A percentile compares a stretch with the other conserved stretches of the same genome.
These are phyloP conservation scores for Buxus sempervirens DNA, from an alignment of 164 flowering plant genomes.

Conservation along the genomic window DNA sequence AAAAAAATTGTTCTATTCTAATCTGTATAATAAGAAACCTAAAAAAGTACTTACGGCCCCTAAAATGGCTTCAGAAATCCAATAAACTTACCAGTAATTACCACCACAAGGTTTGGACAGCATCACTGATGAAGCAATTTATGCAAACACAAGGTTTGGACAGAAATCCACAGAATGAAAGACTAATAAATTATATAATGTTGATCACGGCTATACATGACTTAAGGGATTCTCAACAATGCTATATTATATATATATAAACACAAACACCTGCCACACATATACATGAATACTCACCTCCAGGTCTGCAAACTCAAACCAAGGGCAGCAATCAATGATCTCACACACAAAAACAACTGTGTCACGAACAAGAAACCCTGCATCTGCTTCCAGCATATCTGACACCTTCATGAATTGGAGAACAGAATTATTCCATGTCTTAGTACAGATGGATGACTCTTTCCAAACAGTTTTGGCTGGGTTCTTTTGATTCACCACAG, in stretches of 20 bases:
- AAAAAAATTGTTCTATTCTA: too few species aligned
- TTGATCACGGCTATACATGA: not conserved
- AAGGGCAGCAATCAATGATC: slow-evolving; percentile 97
- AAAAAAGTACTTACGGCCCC: too few species aligned
- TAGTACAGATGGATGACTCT: slow-evolving; percentile 96
- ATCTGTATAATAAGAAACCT: too few species aligned
- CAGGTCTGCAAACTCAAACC: slow-evolving; percentile 96
- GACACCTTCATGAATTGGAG: slow-evolving; percentile 99
- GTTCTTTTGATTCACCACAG: slow-evolving; percentile 86
- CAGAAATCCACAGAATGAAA: not conserved
- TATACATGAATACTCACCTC: slow-evolving; percentile 58
- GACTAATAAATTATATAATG: not conserved
- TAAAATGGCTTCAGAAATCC: too few species aligned
- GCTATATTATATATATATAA: not conserved
- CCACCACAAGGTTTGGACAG: not conserved
- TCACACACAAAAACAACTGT: slow-evolving; percentile 96
- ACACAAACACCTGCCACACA: not conserved
- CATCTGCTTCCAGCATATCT: slow-evolving; percentile 96
- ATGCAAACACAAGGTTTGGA: not conserved
- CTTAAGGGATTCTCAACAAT: too few species aligned
- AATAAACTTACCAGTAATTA: not conserved
- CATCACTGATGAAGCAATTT: not conserved
- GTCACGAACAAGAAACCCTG: slow-evolving; percentile 93
- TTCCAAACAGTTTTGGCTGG: slow-evolving; percentile 93
- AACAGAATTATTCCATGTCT: slow-evolving; percentile 99